Conservation (phyloP, 208 protist genomes). For the Leishmania gerbilli region DNA sequence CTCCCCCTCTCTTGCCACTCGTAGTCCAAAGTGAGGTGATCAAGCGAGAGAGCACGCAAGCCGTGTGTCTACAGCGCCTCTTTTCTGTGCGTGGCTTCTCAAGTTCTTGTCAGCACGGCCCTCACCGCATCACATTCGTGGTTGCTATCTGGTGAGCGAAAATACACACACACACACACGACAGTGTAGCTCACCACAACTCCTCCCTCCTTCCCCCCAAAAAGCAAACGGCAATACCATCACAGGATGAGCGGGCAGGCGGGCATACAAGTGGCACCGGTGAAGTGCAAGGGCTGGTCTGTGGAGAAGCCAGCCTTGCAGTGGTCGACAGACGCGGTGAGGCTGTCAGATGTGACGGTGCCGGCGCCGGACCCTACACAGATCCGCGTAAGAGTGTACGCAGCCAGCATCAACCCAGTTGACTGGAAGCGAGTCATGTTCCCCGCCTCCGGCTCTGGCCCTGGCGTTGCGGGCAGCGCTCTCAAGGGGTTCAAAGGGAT, state of each 20-base stretch:
- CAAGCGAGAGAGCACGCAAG: neutral
- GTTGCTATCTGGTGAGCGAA: neutral
- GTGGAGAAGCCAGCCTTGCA: conserved; percentile 14
- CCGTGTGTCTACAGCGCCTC: neutral
- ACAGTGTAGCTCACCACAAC: neutral
- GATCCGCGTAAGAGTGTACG: conserved; percentile 50
- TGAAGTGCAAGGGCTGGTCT: conserved; percentile 28
- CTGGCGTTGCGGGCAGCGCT: conserved; percentile 16
- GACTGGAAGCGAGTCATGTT: conserved; percentile 51
- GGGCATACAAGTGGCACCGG: conserved; percentile 5
- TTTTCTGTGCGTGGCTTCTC: neutral
- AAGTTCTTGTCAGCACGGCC: neutral
- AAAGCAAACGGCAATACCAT: neutral
- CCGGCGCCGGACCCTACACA: conserved; percentile 40
- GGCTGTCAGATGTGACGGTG: conserved; percentile 28
- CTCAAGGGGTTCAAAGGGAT: conserved; percentile 21
- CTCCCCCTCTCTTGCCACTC: neutral
- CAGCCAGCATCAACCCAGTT: conserved; percentile 49
- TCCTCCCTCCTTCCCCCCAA: neutral
- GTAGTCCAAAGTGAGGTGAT: neutral
- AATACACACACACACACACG: neutral
- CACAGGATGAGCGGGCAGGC: neutral
- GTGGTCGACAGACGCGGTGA: conserved; percentile 27
- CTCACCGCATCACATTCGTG: neutral
- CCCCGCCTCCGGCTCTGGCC: conserved; percentile 7